Evolutionary conservation across 352 stramenopile species (phyloP).

Genomic region (Phytopythium chamaehyphon): DNA sequence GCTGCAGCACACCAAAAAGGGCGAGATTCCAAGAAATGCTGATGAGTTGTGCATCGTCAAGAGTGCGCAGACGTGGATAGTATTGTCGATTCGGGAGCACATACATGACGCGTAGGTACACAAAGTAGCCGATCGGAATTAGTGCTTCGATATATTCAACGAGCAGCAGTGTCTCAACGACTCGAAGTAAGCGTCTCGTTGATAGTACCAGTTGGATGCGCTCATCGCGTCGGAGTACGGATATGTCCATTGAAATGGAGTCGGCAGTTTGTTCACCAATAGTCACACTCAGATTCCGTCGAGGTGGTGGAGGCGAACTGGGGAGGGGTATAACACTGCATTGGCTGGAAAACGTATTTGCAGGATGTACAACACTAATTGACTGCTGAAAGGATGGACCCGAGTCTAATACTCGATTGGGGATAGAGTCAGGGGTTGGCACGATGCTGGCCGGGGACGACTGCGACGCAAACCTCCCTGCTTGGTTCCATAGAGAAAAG

Average conservation of each 20-base stretch:
- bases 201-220: not conserved
- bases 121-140: slow-evolving; percentile 6
- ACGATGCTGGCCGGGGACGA: not conserved
- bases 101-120: slow-evolving; percentile 4
- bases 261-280: not conserved
- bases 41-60: not conserved
- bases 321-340: too few species aligned
- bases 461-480: not conserved
- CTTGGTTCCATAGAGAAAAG: too few species aligned
- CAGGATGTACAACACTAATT: too few species aligned
- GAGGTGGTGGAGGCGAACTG: too few species aligned
- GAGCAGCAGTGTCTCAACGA: slow-evolving; percentile 5
- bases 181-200: slow-evolving; percentile 1
- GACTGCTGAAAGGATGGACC: too few species aligned
- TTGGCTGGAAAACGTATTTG: too few species aligned
- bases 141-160: slow-evolving; percentile 7
- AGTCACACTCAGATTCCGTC: too few species aligned
- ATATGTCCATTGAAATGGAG: not conserved
- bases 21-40: not conserved
- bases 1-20: not conserved
- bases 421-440: too few species aligned
- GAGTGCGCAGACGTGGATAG: slow-evolving; percentile 1
- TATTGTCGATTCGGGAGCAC: slow-evolving; percentile 6
- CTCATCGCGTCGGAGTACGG: not conserved
- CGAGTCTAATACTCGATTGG: too few species aligned